Conservation (phyloP, 1,284 basidiomycete species). For the Vanrija pseudolonga region DNA sequence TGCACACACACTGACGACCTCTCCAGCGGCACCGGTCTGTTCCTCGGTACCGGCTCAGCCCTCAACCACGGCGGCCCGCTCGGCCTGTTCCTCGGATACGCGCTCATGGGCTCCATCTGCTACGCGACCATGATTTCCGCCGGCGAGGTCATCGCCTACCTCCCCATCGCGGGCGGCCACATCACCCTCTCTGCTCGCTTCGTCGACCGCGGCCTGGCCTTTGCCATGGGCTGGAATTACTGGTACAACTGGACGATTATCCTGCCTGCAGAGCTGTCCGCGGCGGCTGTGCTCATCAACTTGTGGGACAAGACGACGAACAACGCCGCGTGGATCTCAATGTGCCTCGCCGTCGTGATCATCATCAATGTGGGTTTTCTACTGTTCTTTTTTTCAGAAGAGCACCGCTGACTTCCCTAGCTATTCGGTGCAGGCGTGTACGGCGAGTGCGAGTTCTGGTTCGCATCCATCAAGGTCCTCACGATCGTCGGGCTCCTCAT, state of each 20-base stretch:
- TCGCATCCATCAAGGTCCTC: slow-evolving; percentile 69
- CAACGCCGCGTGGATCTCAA: slow-evolving; percentile 66
- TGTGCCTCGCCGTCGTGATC: slow-evolving; percentile 67
- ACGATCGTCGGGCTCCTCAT: slow-evolving; percentile 59
- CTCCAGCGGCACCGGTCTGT: background rate
- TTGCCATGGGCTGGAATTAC: slow-evolving; percentile 80
- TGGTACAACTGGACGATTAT: slow-evolving; percentile 55
- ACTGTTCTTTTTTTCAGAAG: no score
- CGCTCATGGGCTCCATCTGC: slow-evolving; percentile 42
- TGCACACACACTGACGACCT: background rate
- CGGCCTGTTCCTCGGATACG: background rate
- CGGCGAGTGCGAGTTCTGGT: slow-evolving; percentile 47
- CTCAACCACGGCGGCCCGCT: slow-evolving; percentile 47
- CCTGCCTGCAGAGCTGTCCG: slow-evolving; percentile 53
- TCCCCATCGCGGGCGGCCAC: slow-evolving; percentile 61
- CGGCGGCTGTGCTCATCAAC: slow-evolving; percentile 27
- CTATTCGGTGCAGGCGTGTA: slow-evolving; percentile 61
- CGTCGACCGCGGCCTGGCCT: slow-evolving; percentile 61
- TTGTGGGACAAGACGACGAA: slow-evolving; percentile 59
- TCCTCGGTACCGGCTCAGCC: slow-evolving; percentile 1
- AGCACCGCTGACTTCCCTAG: no score
- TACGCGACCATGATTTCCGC: slow-evolving; percentile 48
- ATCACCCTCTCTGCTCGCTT: slow-evolving; percentile 64
- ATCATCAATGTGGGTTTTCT: slow-evolving; percentile 18
- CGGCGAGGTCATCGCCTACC: slow-evolving; percentile 49